Conservation (phyloP, 257 asterid species). For the Nicotiana undulata region DNA sequence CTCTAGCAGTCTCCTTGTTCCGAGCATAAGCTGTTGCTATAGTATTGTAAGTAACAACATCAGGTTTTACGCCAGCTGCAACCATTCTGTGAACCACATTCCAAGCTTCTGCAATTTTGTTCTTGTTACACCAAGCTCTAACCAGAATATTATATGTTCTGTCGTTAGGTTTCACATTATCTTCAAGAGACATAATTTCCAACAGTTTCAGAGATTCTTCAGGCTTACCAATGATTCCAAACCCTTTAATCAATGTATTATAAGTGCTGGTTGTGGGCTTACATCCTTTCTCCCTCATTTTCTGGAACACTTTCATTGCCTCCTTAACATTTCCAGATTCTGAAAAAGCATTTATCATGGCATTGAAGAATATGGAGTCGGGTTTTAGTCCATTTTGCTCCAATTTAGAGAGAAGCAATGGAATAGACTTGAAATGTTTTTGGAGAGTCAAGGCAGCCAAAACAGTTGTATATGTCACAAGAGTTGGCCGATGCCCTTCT, state of each 20-base stretch:
- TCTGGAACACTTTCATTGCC: slow-evolving; percentile 62
- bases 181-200: slow-evolving; percentile 51
- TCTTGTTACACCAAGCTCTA: slow-evolving; percentile 79
- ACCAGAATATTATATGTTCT: slow-evolving; percentile 83
- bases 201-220: slow-evolving; percentile 69
- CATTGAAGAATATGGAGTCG: slow-evolving; percentile 88
- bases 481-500: slow-evolving; percentile 89
- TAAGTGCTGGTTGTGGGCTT: slow-evolving; percentile 78
- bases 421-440: slow-evolving; percentile 73
- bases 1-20: slow-evolving; percentile 56
- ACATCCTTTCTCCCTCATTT: slow-evolving; percentile 77
- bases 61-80: slow-evolving; percentile 63
- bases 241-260: slow-evolving; percentile 81
- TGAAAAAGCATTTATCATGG: slow-evolving; percentile 88
- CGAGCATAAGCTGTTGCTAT: slow-evolving; percentile 76
- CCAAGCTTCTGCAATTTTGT: slow-evolving; percentile 64
- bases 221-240: slow-evolving; percentile 76
- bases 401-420: slow-evolving; percentile 57
- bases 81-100: slow-evolving; percentile 52
- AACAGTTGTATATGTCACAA: slow-evolving; percentile 77
- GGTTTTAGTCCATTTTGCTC: slow-evolving; percentile 73
- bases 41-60: slow-evolving; percentile 73
- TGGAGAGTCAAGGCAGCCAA: slow-evolving; percentile 74
- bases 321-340: slow-evolving; percentile 82
- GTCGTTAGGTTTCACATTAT: slow-evolving; percentile 60